These are phyloP conservation scores for Skeletonema marinoi DNA, from an alignment of 108 stramenopile species.

Conservation along the genomic window DNA sequence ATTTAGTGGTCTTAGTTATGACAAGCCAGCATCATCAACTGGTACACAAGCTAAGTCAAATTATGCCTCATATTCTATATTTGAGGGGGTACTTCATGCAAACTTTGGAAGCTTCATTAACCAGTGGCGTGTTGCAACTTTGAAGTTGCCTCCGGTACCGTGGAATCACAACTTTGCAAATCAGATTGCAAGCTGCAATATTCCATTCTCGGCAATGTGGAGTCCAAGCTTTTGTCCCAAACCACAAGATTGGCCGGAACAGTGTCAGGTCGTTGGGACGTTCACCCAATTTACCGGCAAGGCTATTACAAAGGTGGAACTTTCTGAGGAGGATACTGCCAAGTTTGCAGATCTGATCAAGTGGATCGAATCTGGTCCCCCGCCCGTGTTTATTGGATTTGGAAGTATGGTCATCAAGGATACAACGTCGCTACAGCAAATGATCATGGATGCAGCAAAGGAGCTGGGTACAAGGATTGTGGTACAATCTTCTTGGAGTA, in stretches of 20 bases:
- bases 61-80: constrained; percentile 47
- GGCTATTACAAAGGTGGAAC: constrained; percentile 1
- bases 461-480: constrained; percentile 51
- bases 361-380: constrained; percentile 52
- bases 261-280: constrained; percentile 79
- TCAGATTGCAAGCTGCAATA: constrained; percentile 31
- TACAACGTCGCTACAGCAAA: constrained; percentile 41
- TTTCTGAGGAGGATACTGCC: constrained; percentile 20
- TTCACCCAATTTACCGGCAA: constrained; percentile 33
- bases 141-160: constrained; percentile 45
- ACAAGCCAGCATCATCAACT: constrained; percentile 5
- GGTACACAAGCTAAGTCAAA: constrained; percentile 14
- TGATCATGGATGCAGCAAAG: constrained; percentile 60
- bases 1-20: constrained; percentile 59
- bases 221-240: constrained; percentile 79
- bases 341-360: constrained; percentile 42
- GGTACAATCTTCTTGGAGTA: constrained; percentile 73
- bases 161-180: constrained; percentile 35
- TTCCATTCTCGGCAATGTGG: constrained; percentile 87
- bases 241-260: constrained; percentile 85
- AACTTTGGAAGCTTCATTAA: constrained; percentile 44
- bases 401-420: constrained; percentile 76
- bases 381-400: constrained; percentile 77
- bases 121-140: constrained; percentile 40
- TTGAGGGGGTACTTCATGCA: constrained; percentile 46